phyloP scores from a whole-genome alignment of 805 yeast genomes.

The Citeromyces nyonsensis region DNA sequence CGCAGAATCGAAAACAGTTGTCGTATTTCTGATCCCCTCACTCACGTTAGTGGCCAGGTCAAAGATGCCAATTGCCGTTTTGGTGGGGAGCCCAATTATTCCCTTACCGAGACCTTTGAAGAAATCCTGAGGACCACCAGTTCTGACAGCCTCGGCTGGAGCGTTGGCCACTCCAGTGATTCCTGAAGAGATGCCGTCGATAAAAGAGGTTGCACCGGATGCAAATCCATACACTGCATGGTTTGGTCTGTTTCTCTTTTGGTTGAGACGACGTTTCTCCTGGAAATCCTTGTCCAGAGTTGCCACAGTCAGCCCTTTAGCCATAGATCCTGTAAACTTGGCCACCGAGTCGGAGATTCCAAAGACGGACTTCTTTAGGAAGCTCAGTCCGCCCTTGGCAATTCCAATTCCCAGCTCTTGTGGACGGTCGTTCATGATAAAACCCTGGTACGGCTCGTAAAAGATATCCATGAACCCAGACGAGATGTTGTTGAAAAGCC shows the following conservation, averaged over 20 bases:
- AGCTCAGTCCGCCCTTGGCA: slow-evolving; percentile 92
- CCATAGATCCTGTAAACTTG: slow-evolving; percentile 83
- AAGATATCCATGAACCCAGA: slow-evolving; percentile 95
- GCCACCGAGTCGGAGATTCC: slow-evolving; percentile 91
- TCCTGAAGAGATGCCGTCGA: slow-evolving; percentile 80
- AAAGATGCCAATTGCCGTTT: slow-evolving; percentile 88
- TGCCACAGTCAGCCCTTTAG: slow-evolving; percentile 85
- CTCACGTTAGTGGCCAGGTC: slow-evolving; percentile 87
- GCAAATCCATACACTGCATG: slow-evolving; percentile 79
- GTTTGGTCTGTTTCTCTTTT: slow-evolving; percentile 64
- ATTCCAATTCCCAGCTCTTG: slow-evolving; percentile 90
- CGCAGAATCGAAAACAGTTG: slow-evolving; percentile 76
- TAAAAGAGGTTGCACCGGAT: slow-evolving; percentile 76
- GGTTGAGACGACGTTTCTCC: slow-evolving; percentile 59
- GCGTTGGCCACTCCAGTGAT: slow-evolving; percentile 80
- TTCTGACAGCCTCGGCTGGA: slow-evolving; percentile 81
- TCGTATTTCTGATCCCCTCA: slow-evolving; percentile 86
- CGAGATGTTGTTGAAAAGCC: slow-evolving; percentile 80
- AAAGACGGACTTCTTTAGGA: slow-evolving; percentile 85
- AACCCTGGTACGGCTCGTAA: slow-evolving; percentile 95
- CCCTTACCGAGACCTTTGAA: slow-evolving; percentile 92
- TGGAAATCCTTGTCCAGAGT: slow-evolving; percentile 82
- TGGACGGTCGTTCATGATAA: slow-evolving; percentile 86
- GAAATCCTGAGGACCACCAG: slow-evolving; percentile 84
- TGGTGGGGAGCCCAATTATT: slow-evolving; percentile 88